phyloP scores from a whole-genome alignment of 768 basidiomycete species.

The Boletellus sp. region DNA sequence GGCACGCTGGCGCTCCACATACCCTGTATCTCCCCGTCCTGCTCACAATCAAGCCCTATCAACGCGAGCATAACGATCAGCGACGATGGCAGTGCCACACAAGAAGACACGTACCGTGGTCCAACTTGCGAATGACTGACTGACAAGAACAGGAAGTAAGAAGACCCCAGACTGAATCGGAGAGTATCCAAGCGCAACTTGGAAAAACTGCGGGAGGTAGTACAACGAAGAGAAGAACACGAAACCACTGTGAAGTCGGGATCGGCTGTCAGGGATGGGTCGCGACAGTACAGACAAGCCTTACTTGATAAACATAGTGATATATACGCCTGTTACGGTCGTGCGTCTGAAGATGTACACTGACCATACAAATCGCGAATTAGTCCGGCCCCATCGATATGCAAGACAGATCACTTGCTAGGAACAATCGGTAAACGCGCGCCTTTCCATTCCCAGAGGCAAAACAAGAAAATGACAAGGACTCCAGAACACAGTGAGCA shows the following conservation, averaged over 20 bases:
- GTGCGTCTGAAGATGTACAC: constrained; percentile 69
- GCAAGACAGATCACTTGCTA: constrained; percentile 37
- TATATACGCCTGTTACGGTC: constrained; percentile 66
- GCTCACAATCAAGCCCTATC: constrained; percentile 57
- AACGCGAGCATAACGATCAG: neutral
- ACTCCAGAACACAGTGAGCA: constrained; percentile 56
- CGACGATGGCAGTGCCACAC: neutral
- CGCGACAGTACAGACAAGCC: constrained; percentile 9
- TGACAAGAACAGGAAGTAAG: constrained; percentile 64
- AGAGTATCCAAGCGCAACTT: constrained; percentile 63
- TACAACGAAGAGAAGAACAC: constrained; percentile 63
- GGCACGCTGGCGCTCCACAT: constrained; percentile 4
- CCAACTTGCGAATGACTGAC: constrained; percentile 59
- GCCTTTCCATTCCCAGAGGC: constrained; percentile 70
- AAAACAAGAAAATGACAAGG: constrained; percentile 52
- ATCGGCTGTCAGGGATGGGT: neutral
- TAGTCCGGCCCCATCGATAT: neutral
- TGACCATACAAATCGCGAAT: constrained; percentile 18
- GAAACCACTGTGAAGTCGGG: constrained; percentile 41
- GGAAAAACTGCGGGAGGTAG: constrained; percentile 75
- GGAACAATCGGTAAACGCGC: constrained; percentile 71
- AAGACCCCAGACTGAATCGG: constrained; percentile 64
- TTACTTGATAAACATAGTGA: constrained; percentile 66
- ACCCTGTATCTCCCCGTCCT: constrained; percentile 63
- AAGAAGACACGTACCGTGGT: constrained; percentile 38